Evolutionary conservation across 495 filamentous ascomycete genomes (phyloP), one percentile per base, ranked within the genome.

Genomic region (Penicillium tannophilum): DNA sequence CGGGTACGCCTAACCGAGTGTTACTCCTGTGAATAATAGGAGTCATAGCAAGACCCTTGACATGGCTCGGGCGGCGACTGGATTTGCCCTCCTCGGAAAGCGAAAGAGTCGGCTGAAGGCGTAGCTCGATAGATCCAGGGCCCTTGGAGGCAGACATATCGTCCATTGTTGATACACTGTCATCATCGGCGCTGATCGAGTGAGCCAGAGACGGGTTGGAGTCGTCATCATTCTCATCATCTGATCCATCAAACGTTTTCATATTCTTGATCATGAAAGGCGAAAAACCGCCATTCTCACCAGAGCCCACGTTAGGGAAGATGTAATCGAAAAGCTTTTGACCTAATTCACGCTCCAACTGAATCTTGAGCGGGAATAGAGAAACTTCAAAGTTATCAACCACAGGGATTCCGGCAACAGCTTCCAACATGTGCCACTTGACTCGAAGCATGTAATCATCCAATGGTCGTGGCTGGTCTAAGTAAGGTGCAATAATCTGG

Each of bases 261-360:
- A 88, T 87, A 47, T 93, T 85, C 70, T 90, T 94, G 63, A 93
- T 81, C 72, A 93, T 85, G 70, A 93, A 90, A 6, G 93, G 90
- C 28, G 89, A 92, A 69, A 87, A 87, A 17, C 86, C 84, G 46
- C 86, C 84, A 65, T 86, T 85, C 56, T 84, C 84, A 53, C 79
- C 79, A 23, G 86, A 78, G 24, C 84, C 86, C 46, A 85, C 82
- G 33, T 89, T 90, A 0, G 94, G 94, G 76, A 99, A 99, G 59
- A 98, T 90, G 75, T 99, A 99, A 72, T 98, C 93, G 65, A 98
- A 97, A 19, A 99, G 81, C 70, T 87, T 93, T 69, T 95, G 92
- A 10, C 93, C 94, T 53, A 98, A 85, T 64, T 98, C 93, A 20
- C 85, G 86, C 74, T 99, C 94, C 24, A 99, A 80, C 69, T 99